These are phyloP conservation scores for Capsaspora owczarzaki DNA, from an alignment of 78 protist species.

Conservation along the genomic window DNA sequence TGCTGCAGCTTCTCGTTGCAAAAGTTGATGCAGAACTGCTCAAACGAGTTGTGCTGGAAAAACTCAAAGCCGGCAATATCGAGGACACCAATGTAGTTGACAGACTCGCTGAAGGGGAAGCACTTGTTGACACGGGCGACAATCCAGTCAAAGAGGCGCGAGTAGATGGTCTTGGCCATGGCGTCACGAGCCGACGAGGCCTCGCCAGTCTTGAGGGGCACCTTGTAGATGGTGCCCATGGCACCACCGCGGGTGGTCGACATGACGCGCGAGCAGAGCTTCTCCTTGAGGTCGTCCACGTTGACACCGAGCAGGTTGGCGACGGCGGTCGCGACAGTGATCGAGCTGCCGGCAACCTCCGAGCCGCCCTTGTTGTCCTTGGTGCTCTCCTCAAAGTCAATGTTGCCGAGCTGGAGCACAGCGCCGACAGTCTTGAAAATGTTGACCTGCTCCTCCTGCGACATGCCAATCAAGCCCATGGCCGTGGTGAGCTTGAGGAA, in stretches of 20 bases:
- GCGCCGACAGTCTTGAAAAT: slow-evolving; percentile 34
- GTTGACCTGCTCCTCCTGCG: not conserved
- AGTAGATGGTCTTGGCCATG: slow-evolving; percentile 58
- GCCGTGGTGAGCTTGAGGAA: not conserved
- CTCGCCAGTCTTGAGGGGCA: not conserved
- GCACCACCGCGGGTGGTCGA: too few relatives aligned
- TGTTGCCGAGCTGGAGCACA: slow-evolving; percentile 66
- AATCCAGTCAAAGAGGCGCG: slow-evolving; percentile 57
- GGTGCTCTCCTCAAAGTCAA: slow-evolving; percentile 28
- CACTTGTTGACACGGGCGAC: slow-evolving; percentile 32
- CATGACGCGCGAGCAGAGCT: slow-evolving; percentile 41
- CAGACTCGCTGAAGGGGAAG: slow-evolving; percentile 5
- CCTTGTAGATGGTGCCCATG: not conserved
- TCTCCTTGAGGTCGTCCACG: slow-evolving; percentile 48
- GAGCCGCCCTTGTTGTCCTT: too few relatives aligned
- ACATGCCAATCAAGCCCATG: not conserved
- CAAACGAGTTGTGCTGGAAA: slow-evolving; percentile 34
- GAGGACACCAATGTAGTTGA: slow-evolving; percentile 41
- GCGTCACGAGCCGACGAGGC: slow-evolving; percentile 48
- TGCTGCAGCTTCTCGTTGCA: slow-evolving; percentile 67
- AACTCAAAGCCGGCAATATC: slow-evolving; percentile 79
- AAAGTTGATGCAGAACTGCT: slow-evolving; percentile 64
- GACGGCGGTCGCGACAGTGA: too few relatives aligned
- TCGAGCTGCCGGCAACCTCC: too few relatives aligned
- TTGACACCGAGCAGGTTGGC: not conserved